These are phyloP conservation scores for Alternaria burnsii DNA, from an alignment of 2,329 filamentous ascomycete species.

Conservation along the genomic window DNA sequence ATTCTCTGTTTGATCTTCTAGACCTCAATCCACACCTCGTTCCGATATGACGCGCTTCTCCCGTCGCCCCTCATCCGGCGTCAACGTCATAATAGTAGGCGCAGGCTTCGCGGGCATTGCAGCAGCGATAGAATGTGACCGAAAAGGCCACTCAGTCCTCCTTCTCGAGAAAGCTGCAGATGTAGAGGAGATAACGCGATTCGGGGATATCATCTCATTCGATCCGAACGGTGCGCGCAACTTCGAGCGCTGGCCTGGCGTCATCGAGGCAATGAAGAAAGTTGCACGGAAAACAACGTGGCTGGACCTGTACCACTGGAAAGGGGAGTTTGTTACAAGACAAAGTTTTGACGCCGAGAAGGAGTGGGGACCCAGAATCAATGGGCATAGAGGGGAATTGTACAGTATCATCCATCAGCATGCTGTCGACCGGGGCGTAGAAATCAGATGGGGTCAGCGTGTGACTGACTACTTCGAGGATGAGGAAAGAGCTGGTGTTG, in stretches of 20 bases:
- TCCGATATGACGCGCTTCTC: conserved; percentile 26
- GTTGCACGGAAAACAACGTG: conserved; percentile 64
- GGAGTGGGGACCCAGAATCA: conserved; percentile 62
- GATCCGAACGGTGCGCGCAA: conserved; percentile 68
- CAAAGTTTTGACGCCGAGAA: conserved; percentile 55
- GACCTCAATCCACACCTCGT: background rate
- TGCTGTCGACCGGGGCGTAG: conserved; percentile 61
- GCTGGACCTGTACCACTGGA: conserved; percentile 68
- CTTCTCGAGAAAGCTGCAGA: conserved; percentile 61
- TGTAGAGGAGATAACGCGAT: conserved; percentile 63
- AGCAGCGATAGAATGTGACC: conserved; percentile 69
- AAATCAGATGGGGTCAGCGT: conserved; percentile 61
- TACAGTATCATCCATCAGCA: conserved; percentile 66
- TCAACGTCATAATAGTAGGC: conserved; percentile 59
- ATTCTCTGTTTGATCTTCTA: background rate
- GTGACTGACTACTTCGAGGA: conserved; percentile 66
- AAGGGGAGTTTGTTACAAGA: conserved; percentile 68
- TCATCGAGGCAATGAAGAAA: conserved; percentile 58
- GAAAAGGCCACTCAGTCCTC: conserved; percentile 66
- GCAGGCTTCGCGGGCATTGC: conserved; percentile 68
- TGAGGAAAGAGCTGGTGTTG: conserved; percentile 60
- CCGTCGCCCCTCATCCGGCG: conserved; percentile 28
- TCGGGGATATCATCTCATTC: conserved; percentile 70
- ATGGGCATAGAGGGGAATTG: conserved; percentile 68
- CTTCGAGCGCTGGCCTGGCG: conserved; percentile 60